Conservation (phyloP, 2,329 filamentous ascomycete genomes). For the Biscogniauxia marginata region DNA sequence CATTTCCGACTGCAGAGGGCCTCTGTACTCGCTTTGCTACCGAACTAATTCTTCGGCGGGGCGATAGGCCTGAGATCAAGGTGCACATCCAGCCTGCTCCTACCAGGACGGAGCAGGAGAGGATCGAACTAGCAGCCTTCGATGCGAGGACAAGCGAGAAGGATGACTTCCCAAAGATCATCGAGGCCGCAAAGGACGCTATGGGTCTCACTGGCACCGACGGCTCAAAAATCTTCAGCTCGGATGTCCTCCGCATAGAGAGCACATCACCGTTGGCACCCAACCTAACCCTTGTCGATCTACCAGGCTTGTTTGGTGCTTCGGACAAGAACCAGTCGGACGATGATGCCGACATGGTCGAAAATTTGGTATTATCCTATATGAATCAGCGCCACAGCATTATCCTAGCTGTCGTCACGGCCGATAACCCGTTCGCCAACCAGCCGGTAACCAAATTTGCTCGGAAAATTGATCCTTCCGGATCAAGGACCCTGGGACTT, state of each 20-base stretch:
- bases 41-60: slow-evolving; percentile 54
- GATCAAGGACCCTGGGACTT: slow-evolving; percentile 44
- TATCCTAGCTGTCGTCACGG: slow-evolving; percentile 51
- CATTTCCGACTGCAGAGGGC: slow-evolving; percentile 55
- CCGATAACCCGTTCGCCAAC: slow-evolving; percentile 51
- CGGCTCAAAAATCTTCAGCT: slow-evolving; percentile 34
- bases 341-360: slow-evolving; percentile 39
- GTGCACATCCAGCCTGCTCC: slow-evolving; percentile 22
- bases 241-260: slow-evolving; percentile 42
- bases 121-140: slow-evolving; percentile 24
- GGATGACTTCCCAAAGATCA: slow-evolving; percentile 20
- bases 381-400: slow-evolving; percentile 52
- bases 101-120: slow-evolving; percentile 15
- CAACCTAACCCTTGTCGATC: slow-evolving; percentile 54
- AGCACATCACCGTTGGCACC: slow-evolving; percentile 39
- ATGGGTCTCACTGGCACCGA: slow-evolving; percentile 44
- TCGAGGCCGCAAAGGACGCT: slow-evolving; percentile 31
- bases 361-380: slow-evolving; percentile 47
- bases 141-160: slow-evolving; percentile 10
- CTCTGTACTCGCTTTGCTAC: slow-evolving; percentile 63
- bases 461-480: slow-evolving; percentile 32
- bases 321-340: slow-evolving; percentile 40
- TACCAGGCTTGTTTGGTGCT: slow-evolving; percentile 49
- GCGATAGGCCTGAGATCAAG: slow-evolving; percentile 27
- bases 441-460: slow-evolving; percentile 51